Base-by-base conservation (phyloP, 1,139 yeast species). In the Eremothecium cymbalariae region DNA sequence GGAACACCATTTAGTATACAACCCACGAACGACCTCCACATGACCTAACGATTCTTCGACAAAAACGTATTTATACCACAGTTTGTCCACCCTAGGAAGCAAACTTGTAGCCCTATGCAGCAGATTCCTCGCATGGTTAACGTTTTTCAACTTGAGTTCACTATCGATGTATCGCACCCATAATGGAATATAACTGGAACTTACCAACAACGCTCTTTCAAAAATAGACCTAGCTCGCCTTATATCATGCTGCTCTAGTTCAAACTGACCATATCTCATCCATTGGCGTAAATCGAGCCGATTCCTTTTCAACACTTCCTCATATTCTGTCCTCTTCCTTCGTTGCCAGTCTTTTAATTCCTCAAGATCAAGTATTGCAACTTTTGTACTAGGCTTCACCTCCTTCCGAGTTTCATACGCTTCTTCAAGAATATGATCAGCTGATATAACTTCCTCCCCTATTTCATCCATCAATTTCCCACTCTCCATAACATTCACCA, bases 181-280 rank as follows among this genome's bases (percentile, higher is more conserved):
- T 38, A 90, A 61, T 7, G 94, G 90, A 1, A 88, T 74, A 51
- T 73, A 72, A 43, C 79, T 73, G n/a, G 67, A 64, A 51, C 84
- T 80, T 4, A 84, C 86, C 39, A 77, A 82, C 25, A 90, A 55
- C 0, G 95, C 95, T 34, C 98, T 66, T 57, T 90, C 98, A 59
- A 80, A 83, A 8, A 90, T 68, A 0, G 95, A 84, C 38, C 97
- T 63, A 0, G 94, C 95, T n/a, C 78, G 57, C 20, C 82, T 59
- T 47, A 72, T 68, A 51, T 90, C 95, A 40, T 75, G 78, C 49
- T 84, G 88, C 4, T 80, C 82, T 9, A 77, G 58, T 55, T 90
- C 98, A 75, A 90, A 85, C 41, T 71, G 74, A 1, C 96, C 97
- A 56, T 90, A 90, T 35, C 96, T 66, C 55, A 85, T 68, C 97